Evolutionary conservation across 805 yeast genomes (phyloP), one percentile per base, ranked within the genome.

Genomic region (Spathaspora passalidarum): DNA sequence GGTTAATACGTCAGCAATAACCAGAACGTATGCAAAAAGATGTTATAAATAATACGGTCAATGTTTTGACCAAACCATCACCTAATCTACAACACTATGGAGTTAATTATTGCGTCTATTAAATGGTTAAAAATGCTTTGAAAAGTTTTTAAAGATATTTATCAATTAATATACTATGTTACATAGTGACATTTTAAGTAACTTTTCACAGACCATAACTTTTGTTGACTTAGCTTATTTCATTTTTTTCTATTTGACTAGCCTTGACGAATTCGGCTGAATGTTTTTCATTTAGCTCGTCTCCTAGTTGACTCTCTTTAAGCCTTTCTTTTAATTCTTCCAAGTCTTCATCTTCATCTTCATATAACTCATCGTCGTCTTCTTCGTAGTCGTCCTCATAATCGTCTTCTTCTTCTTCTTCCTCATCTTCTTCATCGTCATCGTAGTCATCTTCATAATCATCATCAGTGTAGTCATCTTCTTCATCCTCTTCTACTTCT

Each of bases 401-500:
- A 18, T 48, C 54, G 8, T 49, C 53, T 6, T 49, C 53, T 18
- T 49, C 43, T 9, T 53, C 54, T 4, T 48, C 47, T 0, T 50
- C 52, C 4, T 49, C 49, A 20, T 53, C 56, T 3, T 50, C 48
- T 13, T 49, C 55, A 17, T 50, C 56, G 11, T 48, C 48, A 16
- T 53, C 53, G 10, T 49, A 52, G 11, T 53, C 56, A 5, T 51
- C 52, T 11, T 49, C 52, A n/a, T 48, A 49, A 3, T 50, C 49
- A 13, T 45, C 52, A n/a, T 50, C 46, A 13, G 49, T 49, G 21
- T 46, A 60, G 4, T 56, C 58, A 17, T 60, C 60, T 18, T 60
- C 54, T 11, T 43, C 60, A 19, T 60, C 61, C 7, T 53, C 61
- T 13, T 51, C 64, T 14, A 61, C 62, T 13, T 59, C 60, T 17